phyloP scores from a whole-genome alignment of 2,329 filamentous ascomycete genomes.

The Aspergillus niger region DNA sequence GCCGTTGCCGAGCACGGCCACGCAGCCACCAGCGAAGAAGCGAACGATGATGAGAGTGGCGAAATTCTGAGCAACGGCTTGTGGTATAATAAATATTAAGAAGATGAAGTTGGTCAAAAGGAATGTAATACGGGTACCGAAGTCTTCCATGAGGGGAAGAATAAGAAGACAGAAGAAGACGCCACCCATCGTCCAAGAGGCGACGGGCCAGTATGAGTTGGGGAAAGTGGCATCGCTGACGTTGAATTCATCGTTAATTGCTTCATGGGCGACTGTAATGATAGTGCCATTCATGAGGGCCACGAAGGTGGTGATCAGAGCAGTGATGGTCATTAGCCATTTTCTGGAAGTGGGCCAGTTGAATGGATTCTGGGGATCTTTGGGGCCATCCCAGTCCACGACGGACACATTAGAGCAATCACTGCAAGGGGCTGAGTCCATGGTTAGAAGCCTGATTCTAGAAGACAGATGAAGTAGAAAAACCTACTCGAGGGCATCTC shows the following conservation, averaged over 20 bases:
- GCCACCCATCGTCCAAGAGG: slow-evolving; percentile 23
- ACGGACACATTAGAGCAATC: not conserved
- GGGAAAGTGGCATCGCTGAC: slow-evolving; percentile 19
- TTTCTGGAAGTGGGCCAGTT: slow-evolving; percentile 22
- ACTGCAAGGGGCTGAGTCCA: not conserved
- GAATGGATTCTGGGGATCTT: slow-evolving; percentile 21
- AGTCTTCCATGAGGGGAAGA: slow-evolving; percentile 25
- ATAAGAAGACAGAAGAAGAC: slow-evolving; percentile 22
- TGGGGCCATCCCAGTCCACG: slow-evolving; percentile 29
- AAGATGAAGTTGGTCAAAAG: slow-evolving; percentile 41
- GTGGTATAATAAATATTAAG: slow-evolving; percentile 47
- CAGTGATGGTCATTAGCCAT: slow-evolving; percentile 22
- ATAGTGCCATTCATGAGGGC: slow-evolving; percentile 25
- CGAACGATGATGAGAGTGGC: slow-evolving; percentile 48
- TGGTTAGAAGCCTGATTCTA: not conserved
- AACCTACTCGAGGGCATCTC: not conserved
- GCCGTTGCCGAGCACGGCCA: slow-evolving; percentile 44
- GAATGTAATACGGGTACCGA: slow-evolving; percentile 40
- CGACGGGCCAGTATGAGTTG: slow-evolving; percentile 25
- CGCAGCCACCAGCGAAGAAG: slow-evolving; percentile 48
- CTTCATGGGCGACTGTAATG: slow-evolving; percentile 21
- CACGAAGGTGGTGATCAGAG: slow-evolving; percentile 23
- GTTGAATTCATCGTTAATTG: slow-evolving; percentile 18
- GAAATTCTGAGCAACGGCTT: slow-evolving; percentile 49
- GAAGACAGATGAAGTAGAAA: not conserved